Evolutionary conservation across 2,329 filamentous ascomycete species (phyloP).

Genomic region (Diaporthe nobilis): DNA sequence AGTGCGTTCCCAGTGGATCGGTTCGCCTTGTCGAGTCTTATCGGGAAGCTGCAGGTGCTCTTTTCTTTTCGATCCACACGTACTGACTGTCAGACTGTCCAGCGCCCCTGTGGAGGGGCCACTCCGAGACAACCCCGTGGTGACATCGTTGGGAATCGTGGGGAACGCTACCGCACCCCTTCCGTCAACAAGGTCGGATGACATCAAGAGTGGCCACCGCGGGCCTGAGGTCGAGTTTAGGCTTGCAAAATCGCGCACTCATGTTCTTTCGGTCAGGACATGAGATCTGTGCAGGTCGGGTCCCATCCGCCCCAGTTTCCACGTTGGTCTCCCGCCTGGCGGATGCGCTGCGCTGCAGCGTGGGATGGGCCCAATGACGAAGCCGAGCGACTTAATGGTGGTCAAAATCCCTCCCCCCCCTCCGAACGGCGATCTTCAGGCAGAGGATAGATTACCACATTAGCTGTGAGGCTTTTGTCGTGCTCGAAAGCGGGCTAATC

Average conservation of each 20-base stretch:
- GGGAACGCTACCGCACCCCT: slow-evolving; percentile 24
- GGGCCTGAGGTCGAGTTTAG: neutral
- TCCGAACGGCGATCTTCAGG: slow-evolving; percentile 1
- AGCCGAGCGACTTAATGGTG: neutral
- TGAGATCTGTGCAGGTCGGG: slow-evolving; percentile 6
- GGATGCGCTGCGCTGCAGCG: slow-evolving; percentile 29
- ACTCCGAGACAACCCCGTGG: slow-evolving; percentile 18
- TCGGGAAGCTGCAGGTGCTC: slow-evolving; percentile 34
- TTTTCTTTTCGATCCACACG: slow-evolving; percentile 23
- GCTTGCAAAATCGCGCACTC: slow-evolving; percentile 28
- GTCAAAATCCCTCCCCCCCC: neutral
- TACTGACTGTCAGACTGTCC: slow-evolving; percentile 6
- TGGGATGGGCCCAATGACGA: slow-evolving; percentile 15
- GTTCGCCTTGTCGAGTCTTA: slow-evolving; percentile 37
- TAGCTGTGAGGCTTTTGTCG: neutral
- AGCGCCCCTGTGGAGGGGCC: neutral
- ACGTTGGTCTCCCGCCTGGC: slow-evolving; percentile 8
- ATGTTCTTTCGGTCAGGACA: slow-evolving; percentile 15
- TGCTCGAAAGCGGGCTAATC: neutral
- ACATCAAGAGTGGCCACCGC: slow-evolving; percentile 33
- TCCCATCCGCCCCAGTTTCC: slow-evolving; percentile 13
- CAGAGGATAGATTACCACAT: neutral
- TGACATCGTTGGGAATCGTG: slow-evolving; percentile 25
- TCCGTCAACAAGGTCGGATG: slow-evolving; percentile 24
- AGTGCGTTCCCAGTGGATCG: slow-evolving; percentile 37